Evolutionary conservation across 2,329 filamentous ascomycete genomes (phyloP).

Genomic region (Thielaviopsis musarum): DNA sequence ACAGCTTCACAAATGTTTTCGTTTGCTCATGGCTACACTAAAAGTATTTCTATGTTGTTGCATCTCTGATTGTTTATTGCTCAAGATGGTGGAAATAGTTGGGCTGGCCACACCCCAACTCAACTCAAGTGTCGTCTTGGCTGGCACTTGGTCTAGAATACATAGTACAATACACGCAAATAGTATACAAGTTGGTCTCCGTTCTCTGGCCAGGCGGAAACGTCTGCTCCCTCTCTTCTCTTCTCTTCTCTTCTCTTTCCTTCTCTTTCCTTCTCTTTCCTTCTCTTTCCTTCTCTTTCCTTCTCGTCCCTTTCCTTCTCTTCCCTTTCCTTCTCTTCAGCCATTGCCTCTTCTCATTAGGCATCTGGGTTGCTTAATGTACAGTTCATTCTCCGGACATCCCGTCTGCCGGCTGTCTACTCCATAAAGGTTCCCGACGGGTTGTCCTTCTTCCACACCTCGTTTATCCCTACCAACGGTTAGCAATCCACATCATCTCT

Average conservation of each 20-base stretch:
- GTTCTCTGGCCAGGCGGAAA: background rate
- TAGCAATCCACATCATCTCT: background rate
- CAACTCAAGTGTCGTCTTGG: background rate
- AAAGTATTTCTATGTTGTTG: background rate
- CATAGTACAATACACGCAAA: conserved; percentile 10
- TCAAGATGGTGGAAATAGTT: background rate
- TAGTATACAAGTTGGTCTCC: conserved; percentile 4
- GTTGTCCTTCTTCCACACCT: conserved; percentile 14
- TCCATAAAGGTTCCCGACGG: conserved; percentile 12
- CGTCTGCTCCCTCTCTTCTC: background rate
- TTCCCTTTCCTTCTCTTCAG: background rate
- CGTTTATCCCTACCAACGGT: conserved; percentile 11
- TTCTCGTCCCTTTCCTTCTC: background rate
- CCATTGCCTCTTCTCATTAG: background rate
- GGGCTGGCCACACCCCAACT: background rate
- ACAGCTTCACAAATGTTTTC: background rate
- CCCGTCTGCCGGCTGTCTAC: background rate
- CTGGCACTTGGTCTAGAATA: background rate
- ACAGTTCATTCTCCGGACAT: background rate
- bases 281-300: background rate
- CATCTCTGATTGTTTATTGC: background rate
- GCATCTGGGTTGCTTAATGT: background rate
- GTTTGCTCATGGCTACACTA: background rate
- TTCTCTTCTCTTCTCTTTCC: no score
- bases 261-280: background rate